Percentiles rank a stretch among this genome's conserved stretches.
phyloP scores from a whole-genome alignment of 306 rosid genomes.

The Begonia peltatifolia region DNA sequence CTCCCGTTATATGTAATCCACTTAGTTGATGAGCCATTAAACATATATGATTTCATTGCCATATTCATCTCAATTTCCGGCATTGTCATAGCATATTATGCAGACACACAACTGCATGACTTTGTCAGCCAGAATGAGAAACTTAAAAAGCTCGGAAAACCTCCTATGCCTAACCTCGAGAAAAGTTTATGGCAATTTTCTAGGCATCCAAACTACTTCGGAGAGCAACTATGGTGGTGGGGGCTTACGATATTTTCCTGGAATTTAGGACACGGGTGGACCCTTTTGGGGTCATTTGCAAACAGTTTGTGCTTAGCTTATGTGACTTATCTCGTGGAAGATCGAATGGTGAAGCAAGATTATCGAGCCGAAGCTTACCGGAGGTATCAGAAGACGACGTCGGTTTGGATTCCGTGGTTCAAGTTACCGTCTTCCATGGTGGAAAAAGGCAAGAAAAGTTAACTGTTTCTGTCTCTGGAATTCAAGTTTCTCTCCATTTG shows the following conservation, averaged over 20 bases:
- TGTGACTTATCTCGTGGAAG: constrained; percentile 82
- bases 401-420: constrained; percentile 82
- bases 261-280: constrained; percentile 65
- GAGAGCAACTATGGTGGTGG: constrained; percentile 98
- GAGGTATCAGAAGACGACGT: constrained; percentile 77
- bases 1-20: constrained; percentile 67
- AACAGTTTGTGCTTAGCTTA: constrained; percentile 71
- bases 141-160: constrained; percentile 43
- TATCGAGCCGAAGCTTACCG: constrained; percentile 59
- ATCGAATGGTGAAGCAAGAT: constrained; percentile 55
- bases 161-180: constrained; percentile 36
- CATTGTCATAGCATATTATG: constrained; percentile 55
- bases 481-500: too few relatives aligned
- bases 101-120: constrained; percentile 69
- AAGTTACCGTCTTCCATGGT: constrained; percentile 26
- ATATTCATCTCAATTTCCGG: constrained; percentile 33
- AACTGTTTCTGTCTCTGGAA: too few relatives aligned
- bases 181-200: constrained; percentile 68
- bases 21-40: constrained; percentile 41
- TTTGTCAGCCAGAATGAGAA: constrained; percentile 46
- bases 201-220: constrained; percentile 81
- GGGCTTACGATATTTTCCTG: constrained; percentile 61
- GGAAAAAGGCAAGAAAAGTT: constrained; percentile 36
- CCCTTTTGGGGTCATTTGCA: constrained; percentile 43
- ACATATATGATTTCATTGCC: constrained; percentile 54